These are phyloP conservation scores for Uronychia setigera DNA, from an alignment of 73 alveolate species.

Conservation along the genomic window DNA sequence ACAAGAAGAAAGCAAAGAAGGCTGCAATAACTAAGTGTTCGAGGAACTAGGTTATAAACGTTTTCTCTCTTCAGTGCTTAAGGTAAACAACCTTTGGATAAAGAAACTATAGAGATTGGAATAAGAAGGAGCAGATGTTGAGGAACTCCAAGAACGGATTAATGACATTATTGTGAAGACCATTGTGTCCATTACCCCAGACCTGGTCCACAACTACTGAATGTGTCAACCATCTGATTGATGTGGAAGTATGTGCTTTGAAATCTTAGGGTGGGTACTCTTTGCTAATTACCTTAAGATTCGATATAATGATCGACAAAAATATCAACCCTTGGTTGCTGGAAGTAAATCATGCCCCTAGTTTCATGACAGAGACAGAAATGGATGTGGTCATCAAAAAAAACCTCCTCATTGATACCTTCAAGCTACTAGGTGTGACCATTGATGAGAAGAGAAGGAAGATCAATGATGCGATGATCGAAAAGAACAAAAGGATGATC, in stretches of 20 bases:
- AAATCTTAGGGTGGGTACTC: constrained; percentile 46
- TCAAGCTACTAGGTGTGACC: constrained; percentile 54
- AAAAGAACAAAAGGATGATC: constrained; percentile 27
- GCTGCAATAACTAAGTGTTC: neutral
- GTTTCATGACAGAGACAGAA: constrained; percentile 78
- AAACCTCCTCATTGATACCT: constrained; percentile 53
- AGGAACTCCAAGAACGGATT: constrained; percentile 24
- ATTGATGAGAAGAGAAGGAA: constrained; percentile 40
- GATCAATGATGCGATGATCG: constrained; percentile 25
- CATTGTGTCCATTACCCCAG: constrained; percentile 51
- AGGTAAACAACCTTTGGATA: constrained; percentile 1
- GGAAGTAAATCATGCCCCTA: constrained; percentile 91
- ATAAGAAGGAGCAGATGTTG: constrained; percentile 42
- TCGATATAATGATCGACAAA: constrained; percentile 61
- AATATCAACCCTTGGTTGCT: constrained; percentile 71
- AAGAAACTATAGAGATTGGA: constrained; percentile 25
- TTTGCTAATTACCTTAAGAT: neutral
- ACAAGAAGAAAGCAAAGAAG: too few species aligned
- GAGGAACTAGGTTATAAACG: constrained; percentile 59
- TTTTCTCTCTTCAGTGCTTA: constrained; percentile 3
- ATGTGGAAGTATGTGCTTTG: constrained; percentile 66
- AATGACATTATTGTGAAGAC: constrained; percentile 72
- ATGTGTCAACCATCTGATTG: constrained; percentile 69
- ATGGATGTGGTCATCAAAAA: constrained; percentile 62
- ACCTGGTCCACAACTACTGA: constrained; percentile 60